phyloP scores from a whole-genome alignment of 371 early-diverging fungal species.

The Apophysomyces elegans region DNA sequence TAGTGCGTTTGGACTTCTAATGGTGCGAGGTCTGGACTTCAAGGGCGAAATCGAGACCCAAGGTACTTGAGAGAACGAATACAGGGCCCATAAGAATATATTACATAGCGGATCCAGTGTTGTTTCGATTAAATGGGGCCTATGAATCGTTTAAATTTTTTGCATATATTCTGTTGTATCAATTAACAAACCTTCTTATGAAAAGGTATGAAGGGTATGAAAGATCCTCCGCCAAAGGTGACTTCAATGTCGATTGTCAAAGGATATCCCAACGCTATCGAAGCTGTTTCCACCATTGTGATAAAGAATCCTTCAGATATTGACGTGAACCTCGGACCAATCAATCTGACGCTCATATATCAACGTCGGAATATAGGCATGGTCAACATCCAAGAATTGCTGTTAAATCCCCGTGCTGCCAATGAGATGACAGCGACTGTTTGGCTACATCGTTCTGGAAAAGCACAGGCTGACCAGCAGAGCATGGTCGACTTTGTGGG shows the following conservation, averaged over 20 bases:
- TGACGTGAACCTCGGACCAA: constrained; percentile 37
- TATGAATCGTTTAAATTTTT: not conserved
- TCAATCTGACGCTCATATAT: constrained; percentile 33
- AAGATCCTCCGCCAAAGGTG: constrained; percentile 42
- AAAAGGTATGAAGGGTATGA: constrained; percentile 47
- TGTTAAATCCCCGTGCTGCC: constrained; percentile 25
- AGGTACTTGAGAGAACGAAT: constrained; percentile 24
- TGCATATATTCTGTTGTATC: not conserved
- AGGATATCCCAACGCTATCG: constrained; percentile 39
- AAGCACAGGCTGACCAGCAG: constrained; percentile 11
- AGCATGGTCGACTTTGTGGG: constrained; percentile 41
- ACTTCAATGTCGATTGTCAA: constrained; percentile 30
- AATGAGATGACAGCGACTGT: constrained; percentile 25
- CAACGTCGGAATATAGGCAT: constrained; percentile 40
- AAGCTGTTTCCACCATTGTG: constrained; percentile 23
- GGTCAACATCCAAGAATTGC: constrained; percentile 33
- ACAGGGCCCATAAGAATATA: not conserved
- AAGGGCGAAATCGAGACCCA: constrained; percentile 47
- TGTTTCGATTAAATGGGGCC: constrained; percentile 10
- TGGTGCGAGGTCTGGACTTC: constrained; percentile 43
- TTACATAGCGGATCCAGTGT: not conserved
- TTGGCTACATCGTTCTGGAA: constrained; percentile 16
- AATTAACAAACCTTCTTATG: constrained; percentile 3
- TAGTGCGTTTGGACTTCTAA: constrained; percentile 44
- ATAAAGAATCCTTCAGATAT: constrained; percentile 50